phyloP scores from a whole-genome alignment of 305 asterid genomes.

The Caryopteris hybrid region DNA sequence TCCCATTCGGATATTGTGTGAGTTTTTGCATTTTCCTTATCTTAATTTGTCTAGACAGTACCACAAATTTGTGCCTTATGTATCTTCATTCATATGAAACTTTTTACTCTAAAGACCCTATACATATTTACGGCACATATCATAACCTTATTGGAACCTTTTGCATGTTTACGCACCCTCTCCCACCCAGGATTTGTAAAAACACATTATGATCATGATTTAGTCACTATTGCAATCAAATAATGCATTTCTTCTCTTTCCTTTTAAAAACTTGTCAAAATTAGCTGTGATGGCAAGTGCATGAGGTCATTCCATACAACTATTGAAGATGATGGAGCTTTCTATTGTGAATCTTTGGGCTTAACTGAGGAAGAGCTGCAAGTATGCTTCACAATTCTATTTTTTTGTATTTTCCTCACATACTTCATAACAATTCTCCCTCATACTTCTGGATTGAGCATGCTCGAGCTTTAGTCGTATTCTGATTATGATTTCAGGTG shows the following conservation, averaged over 20 bases:
- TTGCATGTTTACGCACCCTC: neutral
- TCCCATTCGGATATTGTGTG: neutral
- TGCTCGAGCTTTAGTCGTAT: conserved; percentile 10
- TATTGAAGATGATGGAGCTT: conserved; percentile 46
- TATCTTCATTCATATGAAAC: neutral
- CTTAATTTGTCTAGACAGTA: neutral
- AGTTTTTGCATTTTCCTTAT: neutral
- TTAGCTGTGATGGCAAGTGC: conserved; percentile 90
- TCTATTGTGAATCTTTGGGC: conserved; percentile 61
- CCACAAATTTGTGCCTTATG: neutral
- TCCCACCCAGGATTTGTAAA: neutral
- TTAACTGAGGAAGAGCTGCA: conserved; percentile 44
- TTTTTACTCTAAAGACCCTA: neutral
- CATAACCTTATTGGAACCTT: neutral
- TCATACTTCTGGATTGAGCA: conserved; percentile 1
- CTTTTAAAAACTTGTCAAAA: neutral
- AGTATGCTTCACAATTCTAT: conserved; percentile 31
- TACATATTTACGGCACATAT: neutral
- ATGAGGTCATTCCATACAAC: conserved; percentile 88
- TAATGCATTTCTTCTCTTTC: conserved; percentile 3
- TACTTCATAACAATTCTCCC: neutral
- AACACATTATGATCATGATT: neutral
- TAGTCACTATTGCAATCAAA: neutral
- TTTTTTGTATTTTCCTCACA: neutral
- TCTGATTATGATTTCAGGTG: conserved; percentile 28